phyloP scores from a whole-genome alignment of 495 filamentous ascomycete genomes.

The Talaromyces borbonicus region DNA sequence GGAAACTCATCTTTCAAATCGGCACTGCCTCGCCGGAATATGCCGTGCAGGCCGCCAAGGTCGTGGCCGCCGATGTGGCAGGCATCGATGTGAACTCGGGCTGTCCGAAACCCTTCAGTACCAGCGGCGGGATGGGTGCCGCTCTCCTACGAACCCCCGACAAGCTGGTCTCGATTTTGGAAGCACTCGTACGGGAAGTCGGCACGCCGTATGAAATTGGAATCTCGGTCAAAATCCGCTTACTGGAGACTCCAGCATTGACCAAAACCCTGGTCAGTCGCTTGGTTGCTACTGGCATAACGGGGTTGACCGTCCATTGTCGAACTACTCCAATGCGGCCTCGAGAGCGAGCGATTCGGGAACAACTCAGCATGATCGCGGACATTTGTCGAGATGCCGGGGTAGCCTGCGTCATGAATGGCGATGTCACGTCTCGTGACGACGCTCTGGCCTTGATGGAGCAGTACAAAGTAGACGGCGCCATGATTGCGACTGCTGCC shows the following conservation, averaged over 20 bases:
- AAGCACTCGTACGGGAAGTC: slow-evolving; percentile 70
- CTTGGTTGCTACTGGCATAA: slow-evolving; percentile 78
- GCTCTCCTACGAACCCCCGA: slow-evolving; percentile 79
- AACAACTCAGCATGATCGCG: slow-evolving; percentile 72
- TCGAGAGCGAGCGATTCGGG: slow-evolving; percentile 73
- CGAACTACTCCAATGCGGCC: slow-evolving; percentile 94
- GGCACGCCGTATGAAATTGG: slow-evolving; percentile 68
- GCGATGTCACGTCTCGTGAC: slow-evolving; percentile 66
- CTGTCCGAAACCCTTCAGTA: slow-evolving; percentile 93
- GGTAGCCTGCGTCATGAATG: slow-evolving; percentile 89
- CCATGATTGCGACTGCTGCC: slow-evolving; percentile 91
- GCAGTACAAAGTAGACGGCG: slow-evolving; percentile 79
- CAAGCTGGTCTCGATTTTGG: slow-evolving; percentile 67
- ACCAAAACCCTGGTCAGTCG: slow-evolving; percentile 66
- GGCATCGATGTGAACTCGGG: slow-evolving; percentile 97
- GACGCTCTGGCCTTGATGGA: slow-evolving; percentile 55
- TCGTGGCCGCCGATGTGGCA: slow-evolving; percentile 77
- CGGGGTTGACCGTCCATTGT: slow-evolving; percentile 86
- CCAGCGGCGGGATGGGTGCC: slow-evolving; percentile 87
- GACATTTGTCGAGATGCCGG: slow-evolving; percentile 68
- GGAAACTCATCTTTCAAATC: slow-evolving; percentile 77
- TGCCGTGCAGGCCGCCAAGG: slow-evolving; percentile 71
- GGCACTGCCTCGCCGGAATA: slow-evolving; percentile 71
- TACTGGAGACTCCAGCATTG: slow-evolving; percentile 63
- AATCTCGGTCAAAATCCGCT: slow-evolving; percentile 88